Conservation (phyloP, 164 flowering plant species). For the Macadamia integrifolia region DNA sequence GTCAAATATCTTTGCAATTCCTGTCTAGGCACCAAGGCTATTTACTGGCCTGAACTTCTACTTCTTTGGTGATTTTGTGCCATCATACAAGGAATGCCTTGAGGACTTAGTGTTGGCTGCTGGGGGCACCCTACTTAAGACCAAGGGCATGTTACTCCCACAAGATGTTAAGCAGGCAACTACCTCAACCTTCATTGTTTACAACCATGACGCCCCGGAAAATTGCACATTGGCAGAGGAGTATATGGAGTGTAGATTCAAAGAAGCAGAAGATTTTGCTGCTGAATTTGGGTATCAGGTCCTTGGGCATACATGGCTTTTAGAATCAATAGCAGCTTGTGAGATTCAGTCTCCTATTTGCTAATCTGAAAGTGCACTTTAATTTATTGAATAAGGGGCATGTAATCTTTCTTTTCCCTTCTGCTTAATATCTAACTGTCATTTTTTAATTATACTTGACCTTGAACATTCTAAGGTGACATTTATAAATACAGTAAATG, state of each 20-base stretch:
- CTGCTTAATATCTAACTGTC: too few relatives aligned
- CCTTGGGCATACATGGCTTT: constrained; percentile 47
- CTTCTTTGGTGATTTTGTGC: constrained; percentile 42
- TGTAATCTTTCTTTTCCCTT: too few relatives aligned
- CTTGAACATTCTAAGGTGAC: too few relatives aligned
- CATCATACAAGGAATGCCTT: constrained; percentile 34
- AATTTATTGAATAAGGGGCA: too few relatives aligned
- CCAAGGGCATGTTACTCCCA: constrained; percentile 15
- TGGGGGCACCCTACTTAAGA: constrained; percentile 34
- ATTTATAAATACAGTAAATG: too few relatives aligned
- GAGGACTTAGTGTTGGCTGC: constrained; percentile 32
- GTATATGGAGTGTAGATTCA: constrained; percentile 15
- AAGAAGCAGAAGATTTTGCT: constrained; percentile 38
- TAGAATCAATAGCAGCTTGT: constrained; percentile 62
- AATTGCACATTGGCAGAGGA: constrained; percentile 12
- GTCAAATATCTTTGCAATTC: neutral
- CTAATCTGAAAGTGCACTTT: neutral
- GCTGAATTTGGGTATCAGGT: constrained; percentile 24
- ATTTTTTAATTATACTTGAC: too few relatives aligned
- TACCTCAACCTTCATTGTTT: constrained; percentile 29
- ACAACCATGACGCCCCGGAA: constrained; percentile 26
- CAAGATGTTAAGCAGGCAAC: constrained; percentile 3
- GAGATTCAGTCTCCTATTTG: constrained; percentile 22
- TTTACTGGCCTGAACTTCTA: constrained; percentile 38
- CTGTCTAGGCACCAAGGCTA: constrained; percentile 50